Conservation (phyloP, 176 grass and related monocot species). For the Tillandsia fasciculata region DNA sequence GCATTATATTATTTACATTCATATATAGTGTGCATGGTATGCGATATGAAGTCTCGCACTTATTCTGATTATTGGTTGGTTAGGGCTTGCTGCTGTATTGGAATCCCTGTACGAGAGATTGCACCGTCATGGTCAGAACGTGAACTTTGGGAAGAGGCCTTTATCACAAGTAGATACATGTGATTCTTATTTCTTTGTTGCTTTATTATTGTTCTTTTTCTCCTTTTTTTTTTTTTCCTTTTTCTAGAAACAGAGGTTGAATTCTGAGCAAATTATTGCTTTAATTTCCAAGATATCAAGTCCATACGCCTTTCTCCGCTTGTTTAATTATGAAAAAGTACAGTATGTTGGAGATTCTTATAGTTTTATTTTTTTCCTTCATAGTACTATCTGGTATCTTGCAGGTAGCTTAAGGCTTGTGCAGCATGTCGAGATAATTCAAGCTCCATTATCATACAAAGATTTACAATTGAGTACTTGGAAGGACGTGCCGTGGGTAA, state of each 20-base stretch:
- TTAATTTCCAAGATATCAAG: background rate
- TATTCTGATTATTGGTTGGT: conserved; percentile 15
- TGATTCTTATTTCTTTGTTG: conserved; percentile 17
- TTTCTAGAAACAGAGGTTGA: background rate
- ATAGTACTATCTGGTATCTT: background rate
- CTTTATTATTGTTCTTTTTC: conserved; percentile 1
- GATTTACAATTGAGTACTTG: conserved; percentile 49
- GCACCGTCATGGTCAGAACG: conserved; percentile 70
- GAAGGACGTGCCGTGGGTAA: conserved; percentile 48
- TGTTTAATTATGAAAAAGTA: background rate
- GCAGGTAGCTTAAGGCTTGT: conserved; percentile 90
- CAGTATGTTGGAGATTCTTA: background rate
- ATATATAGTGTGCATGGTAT: background rate
- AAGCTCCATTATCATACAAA: conserved; percentile 38
- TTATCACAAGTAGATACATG: conserved; percentile 64
- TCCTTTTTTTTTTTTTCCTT: background rate
- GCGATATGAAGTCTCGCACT: conserved; percentile 20
- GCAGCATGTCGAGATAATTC: conserved; percentile 71
- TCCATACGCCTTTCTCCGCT: background rate
- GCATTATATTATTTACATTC: background rate
- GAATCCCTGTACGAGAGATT: conserved; percentile 48
- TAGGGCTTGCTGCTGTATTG: conserved; percentile 64
- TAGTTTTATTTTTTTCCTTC: background rate
- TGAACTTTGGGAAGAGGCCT: conserved; percentile 77
- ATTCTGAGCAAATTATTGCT: background rate